Evolutionary conservation across 2,329 filamentous ascomycete genomes (phyloP), one percentile per base, ranked within the genome.

Genomic region (Talaromyces sp.): DNA sequence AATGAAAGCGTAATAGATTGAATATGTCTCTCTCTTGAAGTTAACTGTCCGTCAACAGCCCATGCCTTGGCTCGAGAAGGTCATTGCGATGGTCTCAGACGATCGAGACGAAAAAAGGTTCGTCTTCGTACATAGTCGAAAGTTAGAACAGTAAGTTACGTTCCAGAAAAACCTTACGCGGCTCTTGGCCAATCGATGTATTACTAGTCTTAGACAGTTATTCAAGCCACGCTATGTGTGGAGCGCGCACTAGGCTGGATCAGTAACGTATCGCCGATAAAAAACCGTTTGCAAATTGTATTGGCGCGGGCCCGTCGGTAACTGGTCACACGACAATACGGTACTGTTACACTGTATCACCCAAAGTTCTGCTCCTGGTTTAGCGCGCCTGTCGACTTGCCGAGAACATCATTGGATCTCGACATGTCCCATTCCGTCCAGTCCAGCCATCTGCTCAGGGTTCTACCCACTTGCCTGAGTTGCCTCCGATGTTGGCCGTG

Each of bases 371-470:
- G 22, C 17, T 43, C 19, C 7, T n/a, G 21, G 41, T 39, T 33
- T 56, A 48, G 53, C 53, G 53, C 13, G 39, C 10, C 41, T 21
- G 33, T 40, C 1, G 15, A 19, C 10, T 31, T 48, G 53, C 53
- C 53, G 53, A 56, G 53, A 56, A 31, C 53, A 40, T 48, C 35
- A 56, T 56, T 56, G 53, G 53, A 25, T 40, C 4, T 17, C 28
- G 22, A 35, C 40, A 13, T 19, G 25, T 37, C 53, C 41, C 31
- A 17, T 19, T 48, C 48, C 53, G 41, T 45, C 53, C 22, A 22
- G 25, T 51, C 22, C 31, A 55, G 31, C 10, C 53, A n/a, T 31
- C 21, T 33, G 25, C 39, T 17, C 51, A 28, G n/a, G 10, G 2
- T 19, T 2, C n/a, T n/a, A 43, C 22, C 43, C 43, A 46, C 43